Conservation (phyloP, 345 rosid species). For the Salix caprea region DNA sequence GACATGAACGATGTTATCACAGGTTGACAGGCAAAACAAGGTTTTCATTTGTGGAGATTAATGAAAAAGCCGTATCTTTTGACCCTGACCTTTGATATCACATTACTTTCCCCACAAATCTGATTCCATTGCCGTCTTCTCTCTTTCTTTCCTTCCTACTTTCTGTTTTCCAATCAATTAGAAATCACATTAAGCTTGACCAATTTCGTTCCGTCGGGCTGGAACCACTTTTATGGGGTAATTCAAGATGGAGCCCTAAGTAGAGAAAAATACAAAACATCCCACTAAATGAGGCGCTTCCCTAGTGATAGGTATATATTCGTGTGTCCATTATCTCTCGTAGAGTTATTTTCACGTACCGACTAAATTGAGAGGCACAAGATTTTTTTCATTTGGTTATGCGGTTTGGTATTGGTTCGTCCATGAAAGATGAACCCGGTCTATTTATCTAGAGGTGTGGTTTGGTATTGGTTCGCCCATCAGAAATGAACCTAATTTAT, state of each 20-base stretch:
- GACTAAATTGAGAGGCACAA: too few species aligned
- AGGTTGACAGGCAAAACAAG: neutral
- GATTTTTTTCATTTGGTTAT: too few species aligned
- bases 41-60: constrained; percentile 4
- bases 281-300: neutral
- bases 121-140: neutral
- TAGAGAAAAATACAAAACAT: neutral
- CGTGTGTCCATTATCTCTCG: neutral
- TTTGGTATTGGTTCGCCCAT: too few species aligned
- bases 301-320: neutral
- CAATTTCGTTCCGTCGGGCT: neutral
- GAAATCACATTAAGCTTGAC: neutral
- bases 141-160: neutral
- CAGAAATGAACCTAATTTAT: too few species aligned
- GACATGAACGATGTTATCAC: neutral
- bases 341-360: neutral
- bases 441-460: too few species aligned
- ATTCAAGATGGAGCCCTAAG: neutral
- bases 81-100: neutral
- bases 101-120: neutral
- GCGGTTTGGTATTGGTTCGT: too few species aligned
- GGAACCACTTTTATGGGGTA: neutral
- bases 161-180: neutral
- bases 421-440: too few species aligned
- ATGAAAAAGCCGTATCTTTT: constrained; percentile 5